These are phyloP conservation scores for Candida endomychidarum DNA, from an alignment of 805 yeast genomes.

Conservation along the genomic window DNA sequence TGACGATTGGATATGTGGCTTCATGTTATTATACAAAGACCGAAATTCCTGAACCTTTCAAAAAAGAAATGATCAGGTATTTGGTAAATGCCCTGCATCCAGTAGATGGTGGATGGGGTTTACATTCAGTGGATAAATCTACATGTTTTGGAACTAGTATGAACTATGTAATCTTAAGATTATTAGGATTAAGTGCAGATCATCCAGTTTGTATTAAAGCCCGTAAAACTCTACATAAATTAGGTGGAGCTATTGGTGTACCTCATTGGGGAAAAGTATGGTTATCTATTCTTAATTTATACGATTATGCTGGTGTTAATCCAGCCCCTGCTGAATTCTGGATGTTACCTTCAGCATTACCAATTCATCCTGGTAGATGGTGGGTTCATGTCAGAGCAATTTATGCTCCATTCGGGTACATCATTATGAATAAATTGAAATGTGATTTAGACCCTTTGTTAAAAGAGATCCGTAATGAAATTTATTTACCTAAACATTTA, in stretches of 20 bases:
- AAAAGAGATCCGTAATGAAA: slow-evolving; percentile 67
- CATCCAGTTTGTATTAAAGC: slow-evolving; percentile 83
- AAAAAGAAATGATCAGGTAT: slow-evolving; percentile 75
- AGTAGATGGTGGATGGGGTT: slow-evolving; percentile 99
- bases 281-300: slow-evolving; percentile 76
- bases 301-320: slow-evolving; percentile 94
- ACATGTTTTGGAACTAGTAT: slow-evolving; percentile 94
- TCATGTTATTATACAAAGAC: slow-evolving; percentile 68
- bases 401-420: slow-evolving; percentile 81
- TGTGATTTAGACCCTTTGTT: slow-evolving; percentile 67
- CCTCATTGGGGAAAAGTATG: slow-evolving; percentile 99
- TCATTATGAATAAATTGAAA: slow-evolving; percentile 54
- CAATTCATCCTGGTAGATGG: slow-evolving; percentile 95
- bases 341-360: slow-evolving; percentile 76
- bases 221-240: slow-evolving; percentile 57
- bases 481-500: slow-evolving; percentile 51
- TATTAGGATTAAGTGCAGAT: slow-evolving; percentile 70
- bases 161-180: slow-evolving; percentile 77
- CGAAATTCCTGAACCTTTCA: slow-evolving; percentile 64
- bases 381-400: slow-evolving; percentile 98
- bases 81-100: slow-evolving; percentile 92
- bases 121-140: slow-evolving; percentile 87
- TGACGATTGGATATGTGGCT: slow-evolving; percentile 85
- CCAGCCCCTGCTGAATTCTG: slow-evolving; percentile 98
- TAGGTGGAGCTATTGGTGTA: slow-evolving; percentile 87